phyloP scores from a whole-genome alignment of 2,329 filamentous ascomycete species.

The Fusarium marasasianum region DNA sequence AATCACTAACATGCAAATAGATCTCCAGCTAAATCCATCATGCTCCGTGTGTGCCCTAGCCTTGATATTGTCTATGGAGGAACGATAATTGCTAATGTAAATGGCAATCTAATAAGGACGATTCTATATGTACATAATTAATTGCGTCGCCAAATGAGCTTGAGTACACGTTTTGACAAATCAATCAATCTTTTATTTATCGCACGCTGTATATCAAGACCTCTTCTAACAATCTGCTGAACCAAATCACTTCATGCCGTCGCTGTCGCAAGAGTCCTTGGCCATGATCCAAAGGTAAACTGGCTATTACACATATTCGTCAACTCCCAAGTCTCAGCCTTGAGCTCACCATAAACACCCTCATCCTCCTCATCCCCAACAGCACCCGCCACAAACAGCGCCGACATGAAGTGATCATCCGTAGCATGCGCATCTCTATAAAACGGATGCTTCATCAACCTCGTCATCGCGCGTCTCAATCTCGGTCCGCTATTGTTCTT shows the following conservation, averaged over 20 bases:
- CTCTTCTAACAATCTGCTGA: not conserved
- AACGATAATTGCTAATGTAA: not conserved
- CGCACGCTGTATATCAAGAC: not conserved
- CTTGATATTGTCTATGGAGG: rapidly evolving
- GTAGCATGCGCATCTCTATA: constrained; percentile 74
- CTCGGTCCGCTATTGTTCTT: constrained; percentile 52
- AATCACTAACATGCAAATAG: not conserved
- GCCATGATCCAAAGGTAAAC: constrained; percentile 59
- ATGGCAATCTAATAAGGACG: not conserved
- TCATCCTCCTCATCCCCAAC: constrained; percentile 58
- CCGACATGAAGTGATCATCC: constrained; percentile 75
- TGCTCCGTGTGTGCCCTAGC: rapidly evolving
- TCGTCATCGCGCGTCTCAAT: constrained; percentile 63
- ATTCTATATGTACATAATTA: not conserved
- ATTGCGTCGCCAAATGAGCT: not conserved
- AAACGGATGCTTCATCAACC: constrained; percentile 73
- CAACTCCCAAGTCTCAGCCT: constrained; percentile 73
- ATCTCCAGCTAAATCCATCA: constrained; percentile 17
- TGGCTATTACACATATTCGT: constrained; percentile 72
- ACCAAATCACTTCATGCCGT: not conserved
- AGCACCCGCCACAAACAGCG: constrained; percentile 70
- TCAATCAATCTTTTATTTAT: not conserved
- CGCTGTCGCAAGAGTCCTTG: not conserved
- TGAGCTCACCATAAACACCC: constrained; percentile 52
- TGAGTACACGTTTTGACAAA: not conserved